Evolutionary conservation across 108 stramenopile species (phyloP).

Genomic region (Aureococcus anophagefferens): DNA sequence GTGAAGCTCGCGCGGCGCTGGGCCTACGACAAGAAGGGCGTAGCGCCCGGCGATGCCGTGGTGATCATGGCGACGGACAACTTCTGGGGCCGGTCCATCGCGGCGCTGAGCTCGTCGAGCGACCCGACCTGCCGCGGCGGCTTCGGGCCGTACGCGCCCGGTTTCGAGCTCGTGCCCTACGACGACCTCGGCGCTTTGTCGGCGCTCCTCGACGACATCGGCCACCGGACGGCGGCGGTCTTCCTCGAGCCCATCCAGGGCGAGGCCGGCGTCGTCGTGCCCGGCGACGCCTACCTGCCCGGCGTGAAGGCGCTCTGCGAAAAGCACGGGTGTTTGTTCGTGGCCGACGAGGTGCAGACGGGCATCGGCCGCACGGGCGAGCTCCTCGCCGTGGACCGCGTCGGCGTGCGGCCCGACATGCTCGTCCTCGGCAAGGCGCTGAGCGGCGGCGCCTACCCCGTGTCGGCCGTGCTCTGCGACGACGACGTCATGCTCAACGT

Average conservation of each 20-base stretch:
- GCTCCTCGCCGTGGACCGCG: slow-evolving; percentile 79
- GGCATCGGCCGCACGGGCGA: slow-evolving; percentile 92
- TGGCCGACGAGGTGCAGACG: slow-evolving; percentile 98
- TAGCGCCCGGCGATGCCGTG: slow-evolving; percentile 70
- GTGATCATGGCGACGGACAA: slow-evolving; percentile 90
- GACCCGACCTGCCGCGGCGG: slow-evolving; percentile 77
- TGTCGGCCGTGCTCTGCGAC: slow-evolving; percentile 84
- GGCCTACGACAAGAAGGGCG: slow-evolving; percentile 93
- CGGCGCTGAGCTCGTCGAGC: slow-evolving; percentile 86
- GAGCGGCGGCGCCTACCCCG: slow-evolving; percentile 92
- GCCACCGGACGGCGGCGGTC: slow-evolving; percentile 81
- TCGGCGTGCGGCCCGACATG: slow-evolving; percentile 86
- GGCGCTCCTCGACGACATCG: slow-evolving; percentile 68
- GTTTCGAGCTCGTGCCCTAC: slow-evolving; percentile 79
- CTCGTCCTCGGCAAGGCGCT: slow-evolving; percentile 88
- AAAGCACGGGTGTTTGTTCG: slow-evolving; percentile 87
- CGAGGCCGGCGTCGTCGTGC: slow-evolving; percentile 98
- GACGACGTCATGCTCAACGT: slow-evolving; percentile 93
- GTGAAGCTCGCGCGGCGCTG: slow-evolving; percentile 80
- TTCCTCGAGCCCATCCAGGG: slow-evolving; percentile 99
- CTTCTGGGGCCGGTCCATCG: slow-evolving; percentile 98
- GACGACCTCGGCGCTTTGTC: slow-evolving; percentile 74
- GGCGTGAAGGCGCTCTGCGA: slow-evolving; percentile 73
- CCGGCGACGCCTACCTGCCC: slow-evolving; percentile 84
- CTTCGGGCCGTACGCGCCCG: slow-evolving; percentile 96